Percentiles rank a stretch among this genome's conserved stretches.
Evolutionary conservation across 2,329 filamentous ascomycete species (phyloP).

Genomic region (Talaromyces funiculosus): DNA sequence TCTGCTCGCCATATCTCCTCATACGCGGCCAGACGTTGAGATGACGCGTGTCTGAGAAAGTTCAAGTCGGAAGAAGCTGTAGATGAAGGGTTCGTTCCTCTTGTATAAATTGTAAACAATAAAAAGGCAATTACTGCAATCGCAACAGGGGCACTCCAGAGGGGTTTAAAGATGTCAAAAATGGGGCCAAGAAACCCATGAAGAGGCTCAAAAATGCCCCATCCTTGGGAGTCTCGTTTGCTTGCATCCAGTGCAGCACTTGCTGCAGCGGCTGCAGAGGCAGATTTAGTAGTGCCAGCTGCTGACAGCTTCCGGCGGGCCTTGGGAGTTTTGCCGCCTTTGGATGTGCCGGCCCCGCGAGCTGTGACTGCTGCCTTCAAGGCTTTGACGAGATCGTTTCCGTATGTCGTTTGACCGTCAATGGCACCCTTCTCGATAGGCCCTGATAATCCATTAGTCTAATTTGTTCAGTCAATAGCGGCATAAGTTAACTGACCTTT

Average conservation of each 20-base stretch:
- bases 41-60: constrained; percentile 38
- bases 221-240: constrained; percentile 48
- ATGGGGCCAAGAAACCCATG: constrained; percentile 65
- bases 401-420: constrained; percentile 80
- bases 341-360: constrained; percentile 43
- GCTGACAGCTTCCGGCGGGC: constrained; percentile 54
- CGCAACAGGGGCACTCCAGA: constrained; percentile 71
- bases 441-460: constrained; percentile 46
- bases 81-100: constrained; percentile 35
- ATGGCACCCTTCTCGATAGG: constrained; percentile 94
- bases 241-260: constrained; percentile 33
- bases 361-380: constrained; percentile 67
- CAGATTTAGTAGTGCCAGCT: constrained; percentile 23
- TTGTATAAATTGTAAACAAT: constrained; percentile 69
- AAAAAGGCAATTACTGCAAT: constrained; percentile 69
- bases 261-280: constrained; percentile 43
- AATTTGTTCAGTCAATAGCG: neutral
- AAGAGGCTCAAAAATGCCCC: constrained; percentile 78
- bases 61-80: constrained; percentile 33
- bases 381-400: constrained; percentile 69
- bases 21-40: constrained; percentile 73
- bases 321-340: constrained; percentile 51
- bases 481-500: constrained; percentile 58
- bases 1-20: constrained; percentile 89
- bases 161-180: constrained; percentile 60